Evolutionary conservation across 2,329 filamentous ascomycete species (phyloP), one percentile per base, ranked within the genome.

Genomic region (Allantophomopsis lycopodina): DNA sequence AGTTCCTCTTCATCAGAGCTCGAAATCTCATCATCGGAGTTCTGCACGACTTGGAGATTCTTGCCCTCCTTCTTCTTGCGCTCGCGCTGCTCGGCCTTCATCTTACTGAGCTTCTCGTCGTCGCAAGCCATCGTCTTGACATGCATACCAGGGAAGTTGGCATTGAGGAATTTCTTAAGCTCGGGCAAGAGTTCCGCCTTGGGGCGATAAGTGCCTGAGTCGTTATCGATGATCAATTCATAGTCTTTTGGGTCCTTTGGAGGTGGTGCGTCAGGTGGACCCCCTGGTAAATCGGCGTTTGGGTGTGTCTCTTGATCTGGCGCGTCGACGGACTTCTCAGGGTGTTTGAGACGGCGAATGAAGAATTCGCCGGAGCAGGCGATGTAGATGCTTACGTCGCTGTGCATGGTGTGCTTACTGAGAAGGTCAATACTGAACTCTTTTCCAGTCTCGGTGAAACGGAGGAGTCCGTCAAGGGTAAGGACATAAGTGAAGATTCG

Each of bases 341-440:
- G 65, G 43, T 73, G 66, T 45, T 66, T 71, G 18, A 84, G 66
- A 2, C 82, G 73, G 12, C 86, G 75, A 45, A 96, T 71, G 57
- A 95, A 91, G 59, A 96, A 96, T 55, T 96, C 89, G 33, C 89
- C 89, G 0, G 83, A 86, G 55, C 79, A 95, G 16, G 88, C 89
- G 46, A 95, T 85, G 57, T 94, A 94, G 2, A 84, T 82, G 30
- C 79, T 83, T 2, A 94, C 88, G 57, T 95, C 80, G 47, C 84
- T 89, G 62, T 96, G 89, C 86, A 96, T 94, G 32, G 86, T 94
- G 59, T 96, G 89, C 58, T 96, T 96, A 58, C 80, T 87, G 51
- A 96, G 62, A 58, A 95, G 67, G 60, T 95, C 89, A 51, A 96
- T 86, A 39, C 88, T 86, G 43, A 95, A 95, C 52, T 95, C 88